phyloP scores from a whole-genome alignment of 495 filamentous ascomycete genomes.

The Annulohypoxylon bovei region DNA sequence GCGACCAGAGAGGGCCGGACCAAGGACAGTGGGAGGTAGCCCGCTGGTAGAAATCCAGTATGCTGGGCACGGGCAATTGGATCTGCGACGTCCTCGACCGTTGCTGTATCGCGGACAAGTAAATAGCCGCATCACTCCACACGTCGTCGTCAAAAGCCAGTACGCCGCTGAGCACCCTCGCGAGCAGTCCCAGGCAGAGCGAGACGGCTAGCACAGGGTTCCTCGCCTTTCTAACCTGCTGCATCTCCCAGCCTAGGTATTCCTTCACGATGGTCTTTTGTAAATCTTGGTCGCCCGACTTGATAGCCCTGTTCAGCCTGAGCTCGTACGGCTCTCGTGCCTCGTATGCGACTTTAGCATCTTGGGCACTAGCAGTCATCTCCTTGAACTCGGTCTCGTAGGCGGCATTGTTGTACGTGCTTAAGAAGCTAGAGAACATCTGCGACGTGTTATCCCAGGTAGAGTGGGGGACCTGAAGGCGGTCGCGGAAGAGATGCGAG shows the following conservation, averaged over 20 bases:
- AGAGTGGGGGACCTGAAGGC: conserved; percentile 81
- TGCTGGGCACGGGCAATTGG: conserved; percentile 51
- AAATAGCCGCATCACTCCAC: conserved; percentile 85
- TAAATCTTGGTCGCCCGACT: conserved; percentile 65
- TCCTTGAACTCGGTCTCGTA: conserved; percentile 85
- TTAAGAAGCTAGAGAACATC: conserved; percentile 81
- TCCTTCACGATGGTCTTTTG: conserved; percentile 70
- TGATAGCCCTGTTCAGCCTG: conserved; percentile 66
- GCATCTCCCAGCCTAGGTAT: conserved; percentile 87
- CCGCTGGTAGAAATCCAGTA: conserved; percentile 65
- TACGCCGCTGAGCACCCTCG: conserved; percentile 72
- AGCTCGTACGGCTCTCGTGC: conserved; percentile 78
- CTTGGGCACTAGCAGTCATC: conserved; percentile 69
- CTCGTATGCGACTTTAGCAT: conserved; percentile 73
- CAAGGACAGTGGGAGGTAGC: conserved; percentile 90
- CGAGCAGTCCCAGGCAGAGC: conserved; percentile 77
- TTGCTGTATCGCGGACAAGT: conserved; percentile 61
- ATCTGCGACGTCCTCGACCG: conserved; percentile 44
- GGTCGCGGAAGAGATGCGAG: conserved; percentile 73
- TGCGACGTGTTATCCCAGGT: conserved; percentile 88
- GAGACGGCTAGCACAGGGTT: conserved; percentile 59
- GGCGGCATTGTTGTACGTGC: conserved; percentile 74
- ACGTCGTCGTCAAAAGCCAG: conserved; percentile 74
- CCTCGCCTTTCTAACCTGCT: conserved; percentile 63
- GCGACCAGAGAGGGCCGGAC: conserved; percentile 90